Base-by-base conservation (phyloP, 2,329 filamentous ascomycete genomes). In the Pezicula radicicola region DNA sequence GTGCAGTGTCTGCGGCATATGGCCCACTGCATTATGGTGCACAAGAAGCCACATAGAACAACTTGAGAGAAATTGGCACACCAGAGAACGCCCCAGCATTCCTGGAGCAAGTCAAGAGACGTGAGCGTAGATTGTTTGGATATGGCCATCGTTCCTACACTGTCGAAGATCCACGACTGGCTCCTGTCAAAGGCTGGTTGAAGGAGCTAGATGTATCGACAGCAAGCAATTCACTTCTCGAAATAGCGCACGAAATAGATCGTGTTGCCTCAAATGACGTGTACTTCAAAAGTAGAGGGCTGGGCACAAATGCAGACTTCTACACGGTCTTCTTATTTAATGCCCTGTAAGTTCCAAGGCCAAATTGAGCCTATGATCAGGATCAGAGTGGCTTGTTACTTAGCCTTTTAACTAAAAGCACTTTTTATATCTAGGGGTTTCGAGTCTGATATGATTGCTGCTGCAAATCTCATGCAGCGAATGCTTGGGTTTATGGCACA, bases 271-370 rank as follows among this genome's bases (percentile, higher is more conserved):
- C 55, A 37, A 50, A 63, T 19, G 69, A 72, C 49, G 54, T 63
- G 6, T 73, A 72, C 50, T 73, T 73, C 37, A 55, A 56, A 3
- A 60, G 60, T 44, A 51, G 70, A 1, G 63, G 65, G 4, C 56
- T 76, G 6, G 69, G 71, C 47, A 68, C 70, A 0, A 75, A 75
- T 54, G 72, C 70, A 2, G 73, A 76, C 50, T 65, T 76, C 19
- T 73, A 70, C 54, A 70, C 69, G 5, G 68, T 67, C 51, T 74
- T 75, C 21, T 21, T 21, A 5, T 21, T 21, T 21, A 21, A 21
- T 21, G 21, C 21, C 21, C 21, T 21, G 21, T 21, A 21, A 21
- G 21, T 21, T 21, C 5, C 5, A 3, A 21, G 3, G 21, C 21
- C 21, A 21, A 5, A 21, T 5, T n/a, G n/a, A n/a, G n/a, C n/a